phyloP scores from a whole-genome alignment of 768 basidiomycete species.

The Cystobasidium ongulense region DNA sequence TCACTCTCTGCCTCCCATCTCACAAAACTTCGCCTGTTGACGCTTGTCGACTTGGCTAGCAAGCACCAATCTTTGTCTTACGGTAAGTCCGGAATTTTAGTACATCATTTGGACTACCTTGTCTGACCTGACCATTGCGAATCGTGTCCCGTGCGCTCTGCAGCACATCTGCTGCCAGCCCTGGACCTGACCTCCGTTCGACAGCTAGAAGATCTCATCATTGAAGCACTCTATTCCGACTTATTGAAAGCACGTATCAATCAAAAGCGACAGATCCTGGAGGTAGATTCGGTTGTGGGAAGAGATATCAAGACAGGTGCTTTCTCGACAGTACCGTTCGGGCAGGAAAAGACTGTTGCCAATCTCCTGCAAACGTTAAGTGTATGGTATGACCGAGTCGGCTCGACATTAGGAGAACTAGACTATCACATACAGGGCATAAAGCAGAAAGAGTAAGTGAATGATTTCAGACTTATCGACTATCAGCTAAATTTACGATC shows the following conservation, averaged over 20 bases:
- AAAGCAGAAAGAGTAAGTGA: slow-evolving; percentile 25
- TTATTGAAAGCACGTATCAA: slow-evolving; percentile 84
- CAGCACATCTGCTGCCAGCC: slow-evolving; percentile 53
- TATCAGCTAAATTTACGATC: too few relatives aligned
- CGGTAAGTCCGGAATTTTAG: not conserved
- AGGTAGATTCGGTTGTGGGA: slow-evolving; percentile 87
- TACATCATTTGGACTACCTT: not conserved
- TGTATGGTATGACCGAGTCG: slow-evolving; percentile 16
- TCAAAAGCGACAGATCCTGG: slow-evolving; percentile 78
- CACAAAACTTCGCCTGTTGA: slow-evolving; percentile 83
- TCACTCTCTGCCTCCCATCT: slow-evolving; percentile 63
- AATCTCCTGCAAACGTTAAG: not conserved
- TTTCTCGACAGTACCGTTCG: not conserved
- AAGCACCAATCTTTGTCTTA: slow-evolving; percentile 51
- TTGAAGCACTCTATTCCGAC: slow-evolving; percentile 89
- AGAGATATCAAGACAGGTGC: slow-evolving; percentile 62
- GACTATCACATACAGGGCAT: slow-evolving; percentile 9
- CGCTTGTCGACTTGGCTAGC: slow-evolving; percentile 73
- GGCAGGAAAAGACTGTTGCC: not conserved
- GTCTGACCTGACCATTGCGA: slow-evolving; percentile 1
- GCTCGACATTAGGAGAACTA: not conserved
- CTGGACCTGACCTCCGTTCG: slow-evolving; percentile 72
- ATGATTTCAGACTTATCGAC: not conserved
- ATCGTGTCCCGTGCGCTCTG: not conserved
- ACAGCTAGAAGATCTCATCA: slow-evolving; percentile 90